A percentile compares a stretch with the other conserved stretches of the same genome.
These are phyloP conservation scores for Coemansia sp. DNA, from an alignment of 192 early-diverging fungal species.

Conservation along the genomic window DNA sequence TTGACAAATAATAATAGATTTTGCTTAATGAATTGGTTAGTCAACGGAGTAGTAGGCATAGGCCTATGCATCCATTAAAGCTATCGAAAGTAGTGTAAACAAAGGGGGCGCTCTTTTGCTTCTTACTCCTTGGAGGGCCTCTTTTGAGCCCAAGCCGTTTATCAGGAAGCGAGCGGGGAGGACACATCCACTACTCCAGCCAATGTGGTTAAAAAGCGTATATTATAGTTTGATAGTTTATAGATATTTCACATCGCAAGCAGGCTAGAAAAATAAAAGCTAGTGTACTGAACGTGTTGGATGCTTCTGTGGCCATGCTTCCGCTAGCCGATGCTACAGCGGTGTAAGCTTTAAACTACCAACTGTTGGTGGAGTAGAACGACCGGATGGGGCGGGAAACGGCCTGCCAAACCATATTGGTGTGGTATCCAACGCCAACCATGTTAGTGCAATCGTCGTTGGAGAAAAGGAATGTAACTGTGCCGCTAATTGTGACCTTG, in stretches of 20 bases:
- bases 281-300: background rate
- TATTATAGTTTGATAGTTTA: background rate
- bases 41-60: no score
- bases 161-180: no score
- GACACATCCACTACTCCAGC: no score
- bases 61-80: no score
- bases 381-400: constrained; percentile 5
- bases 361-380: constrained; percentile 5
- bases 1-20: no score
- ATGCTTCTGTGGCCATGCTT: background rate
- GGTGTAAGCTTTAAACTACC: background rate
- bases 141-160: no score
- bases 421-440: background rate
- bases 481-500: background rate
- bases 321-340: background rate
- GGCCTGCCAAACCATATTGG: background rate
- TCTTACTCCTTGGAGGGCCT: no score
- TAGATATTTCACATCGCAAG: background rate
- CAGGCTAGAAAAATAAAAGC: background rate
- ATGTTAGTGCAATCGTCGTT: constrained; percentile 8
- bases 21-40: no score
- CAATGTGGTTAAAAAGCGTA: no score
- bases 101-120: no score
- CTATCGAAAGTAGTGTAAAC: no score
- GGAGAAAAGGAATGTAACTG: background rate